phyloP scores from a whole-genome alignment of 2,329 filamentous ascomycete genomes.

The Aciculosporium take region DNA sequence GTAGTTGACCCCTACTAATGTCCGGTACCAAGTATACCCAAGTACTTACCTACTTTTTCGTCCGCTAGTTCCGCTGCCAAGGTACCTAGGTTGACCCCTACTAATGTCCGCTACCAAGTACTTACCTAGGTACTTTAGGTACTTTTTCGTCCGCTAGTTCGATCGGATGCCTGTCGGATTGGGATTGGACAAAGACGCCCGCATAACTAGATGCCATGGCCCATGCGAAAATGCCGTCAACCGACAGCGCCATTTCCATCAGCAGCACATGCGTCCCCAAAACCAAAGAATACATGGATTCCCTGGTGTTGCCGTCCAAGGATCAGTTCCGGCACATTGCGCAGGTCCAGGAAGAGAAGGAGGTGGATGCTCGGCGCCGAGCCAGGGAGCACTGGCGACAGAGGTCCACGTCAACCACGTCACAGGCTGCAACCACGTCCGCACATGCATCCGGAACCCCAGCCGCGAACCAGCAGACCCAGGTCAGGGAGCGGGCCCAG shows the following conservation, averaged over 20 bases:
- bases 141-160: no score
- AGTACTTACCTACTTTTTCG: no score
- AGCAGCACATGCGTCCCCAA: constrained; percentile 9
- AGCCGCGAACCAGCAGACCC: constrained; percentile 1
- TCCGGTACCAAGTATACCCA: no score
- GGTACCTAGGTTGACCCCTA: no score
- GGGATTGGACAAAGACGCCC: no score
- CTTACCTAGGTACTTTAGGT: no score
- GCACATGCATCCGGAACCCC: constrained; percentile 8
- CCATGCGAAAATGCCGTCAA: constrained; percentile 2
- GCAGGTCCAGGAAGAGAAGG: constrained; percentile 32
- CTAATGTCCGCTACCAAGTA: no score
- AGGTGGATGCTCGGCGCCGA: constrained; percentile 28
- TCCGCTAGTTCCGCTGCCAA: no score
- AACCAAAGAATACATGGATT: constrained; percentile 34
- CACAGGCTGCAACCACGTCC: constrained; percentile 12
- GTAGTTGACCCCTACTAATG: no score
- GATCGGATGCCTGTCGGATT: no score
- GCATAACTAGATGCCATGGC: background rate
- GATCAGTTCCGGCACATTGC: constrained; percentile 35
- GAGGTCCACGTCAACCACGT: constrained; percentile 23
- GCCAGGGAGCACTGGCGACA: constrained; percentile 19
- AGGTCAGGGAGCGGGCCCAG: constrained; percentile 16
- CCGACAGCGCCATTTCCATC: constrained; percentile 7
- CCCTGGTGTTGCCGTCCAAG: constrained; percentile 31